Evolutionary conservation across 108 stramenopile species (phyloP).

Genomic region (Conticribra weissflogii): DNA sequence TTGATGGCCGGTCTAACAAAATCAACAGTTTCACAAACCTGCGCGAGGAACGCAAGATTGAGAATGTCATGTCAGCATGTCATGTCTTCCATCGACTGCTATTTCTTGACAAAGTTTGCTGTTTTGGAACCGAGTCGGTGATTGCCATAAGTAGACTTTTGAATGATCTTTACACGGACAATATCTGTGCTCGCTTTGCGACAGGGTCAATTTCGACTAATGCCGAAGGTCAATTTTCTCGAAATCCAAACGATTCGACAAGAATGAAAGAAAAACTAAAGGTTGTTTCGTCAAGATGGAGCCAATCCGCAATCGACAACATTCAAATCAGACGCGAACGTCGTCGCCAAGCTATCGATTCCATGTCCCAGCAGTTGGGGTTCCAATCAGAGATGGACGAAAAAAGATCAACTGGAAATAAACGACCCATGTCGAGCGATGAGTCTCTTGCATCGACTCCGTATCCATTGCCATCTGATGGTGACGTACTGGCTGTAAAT

Average conservation of each 20-base stretch:
- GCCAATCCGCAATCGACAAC: not conserved
- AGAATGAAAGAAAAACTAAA: conserved; percentile 10
- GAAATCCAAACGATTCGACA: not conserved
- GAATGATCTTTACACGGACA: conserved; percentile 33
- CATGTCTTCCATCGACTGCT: conserved; percentile 49
- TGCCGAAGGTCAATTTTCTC: not conserved
- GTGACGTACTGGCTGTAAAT: conserved; percentile 51
- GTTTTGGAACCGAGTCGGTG: conserved; percentile 33
- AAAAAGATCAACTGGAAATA: no score
- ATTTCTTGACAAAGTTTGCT: conserved; percentile 36
- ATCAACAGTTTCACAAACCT: not conserved
- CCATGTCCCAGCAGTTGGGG: not conserved
- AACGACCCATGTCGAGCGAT: no score
- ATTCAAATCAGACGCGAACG: not conserved
- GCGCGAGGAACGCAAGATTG: conserved; percentile 12
- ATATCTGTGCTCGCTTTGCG: conserved; percentile 7
- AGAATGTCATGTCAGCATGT: conserved; percentile 41
- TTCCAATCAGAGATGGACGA: not conserved
- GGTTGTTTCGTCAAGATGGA: conserved; percentile 38
- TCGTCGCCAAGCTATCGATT: not conserved
- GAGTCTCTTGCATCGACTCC: no score
- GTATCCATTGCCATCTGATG: conserved; percentile 24
- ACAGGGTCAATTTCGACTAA: not conserved
- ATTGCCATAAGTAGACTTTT: conserved; percentile 26
- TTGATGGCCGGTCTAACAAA: not conserved